phyloP scores from a whole-genome alignment of 2,329 filamentous ascomycete species.

The Botrytis elliptica region DNA sequence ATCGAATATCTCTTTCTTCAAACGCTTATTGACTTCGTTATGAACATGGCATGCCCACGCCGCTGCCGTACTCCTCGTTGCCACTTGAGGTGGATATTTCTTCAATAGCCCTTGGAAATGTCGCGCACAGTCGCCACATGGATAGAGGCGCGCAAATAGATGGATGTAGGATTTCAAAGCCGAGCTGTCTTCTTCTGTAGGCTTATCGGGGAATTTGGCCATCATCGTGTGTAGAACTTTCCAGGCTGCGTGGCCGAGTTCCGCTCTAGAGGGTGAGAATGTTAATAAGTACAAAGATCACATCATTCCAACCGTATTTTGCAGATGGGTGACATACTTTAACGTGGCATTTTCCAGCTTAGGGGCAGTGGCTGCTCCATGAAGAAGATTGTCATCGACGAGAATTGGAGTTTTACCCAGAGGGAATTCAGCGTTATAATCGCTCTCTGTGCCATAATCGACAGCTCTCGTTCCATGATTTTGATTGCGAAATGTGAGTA shows the following conservation, averaged over 20 bases:
- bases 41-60: constrained; percentile 69
- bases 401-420: constrained; percentile 26
- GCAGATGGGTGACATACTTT: constrained; percentile 53
- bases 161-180: constrained; percentile 65
- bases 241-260: constrained; percentile 68
- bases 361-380: constrained; percentile 71
- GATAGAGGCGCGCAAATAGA: constrained; percentile 67
- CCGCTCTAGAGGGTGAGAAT: constrained; percentile 40
- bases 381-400: constrained; percentile 52
- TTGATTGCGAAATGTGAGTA: constrained; percentile 43
- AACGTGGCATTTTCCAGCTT: constrained; percentile 80
- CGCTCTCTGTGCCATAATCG: constrained; percentile 23
- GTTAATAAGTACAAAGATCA: constrained; percentile 21
- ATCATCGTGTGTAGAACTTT: constrained; percentile 71
- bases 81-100: constrained; percentile 64
- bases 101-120: constrained; percentile 64
- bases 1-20: constrained; percentile 62
- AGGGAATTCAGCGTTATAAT: constrained; percentile 11
- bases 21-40: constrained; percentile 64
- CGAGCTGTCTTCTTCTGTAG: constrained; percentile 59
- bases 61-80: constrained; percentile 60
- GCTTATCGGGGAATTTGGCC: constrained; percentile 65
- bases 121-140: constrained; percentile 66
- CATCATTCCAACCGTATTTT: not conserved
- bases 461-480: constrained; percentile 28